Evolutionary conservation across 208 protist species (phyloP).

Genomic region (Crithidia fasciculata): DNA sequence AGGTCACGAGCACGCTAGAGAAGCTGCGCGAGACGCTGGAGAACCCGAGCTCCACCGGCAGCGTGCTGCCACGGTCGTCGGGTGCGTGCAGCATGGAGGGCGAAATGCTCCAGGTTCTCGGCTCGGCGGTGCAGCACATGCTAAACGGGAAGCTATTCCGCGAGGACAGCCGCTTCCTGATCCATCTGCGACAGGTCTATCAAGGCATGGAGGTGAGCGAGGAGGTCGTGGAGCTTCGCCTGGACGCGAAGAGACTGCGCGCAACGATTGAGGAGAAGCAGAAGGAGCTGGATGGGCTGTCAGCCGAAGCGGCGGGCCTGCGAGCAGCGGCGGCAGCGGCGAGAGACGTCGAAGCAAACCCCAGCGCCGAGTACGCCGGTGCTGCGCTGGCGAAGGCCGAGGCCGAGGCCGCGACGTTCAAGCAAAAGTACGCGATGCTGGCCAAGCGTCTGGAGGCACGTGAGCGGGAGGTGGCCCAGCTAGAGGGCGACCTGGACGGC

Average conservation of each 20-base stretch:
- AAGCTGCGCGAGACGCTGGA: conserved; percentile 73
- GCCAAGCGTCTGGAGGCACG: conserved; percentile 71
- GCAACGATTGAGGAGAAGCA: conserved; percentile 44
- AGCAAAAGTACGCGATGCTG: conserved; percentile 77
- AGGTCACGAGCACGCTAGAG: conserved; percentile 64
- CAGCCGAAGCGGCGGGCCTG: conserved; percentile 32
- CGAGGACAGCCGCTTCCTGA: conserved; percentile 77
- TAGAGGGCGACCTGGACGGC: conserved; percentile 77
- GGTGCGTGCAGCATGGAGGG: conserved; percentile 53
- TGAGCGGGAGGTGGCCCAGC: conserved; percentile 63
- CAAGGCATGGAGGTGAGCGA: conserved; percentile 54
- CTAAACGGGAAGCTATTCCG: conserved; percentile 69
- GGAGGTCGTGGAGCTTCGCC: conserved; percentile 55
- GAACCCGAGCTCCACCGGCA: conserved; percentile 51
- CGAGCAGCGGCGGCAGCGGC: conserved; percentile 16
- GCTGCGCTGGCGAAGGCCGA: conserved; percentile 57
- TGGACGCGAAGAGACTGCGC: conserved; percentile 34
- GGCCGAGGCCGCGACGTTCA: conserved; percentile 71
- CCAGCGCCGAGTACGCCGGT: conserved; percentile 17
- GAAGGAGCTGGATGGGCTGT: conserved; percentile 51
- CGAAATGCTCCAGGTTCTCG: conserved; percentile 64
- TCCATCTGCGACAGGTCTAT: conserved; percentile 74
- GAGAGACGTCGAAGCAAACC: conserved; percentile 1
- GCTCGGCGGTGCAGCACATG: conserved; percentile 42
- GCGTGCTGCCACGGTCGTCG: conserved; percentile 78